Evolutionary conservation across 1,139 yeast species (phyloP).

Genomic region (Geotrichum cucujoidarum): DNA sequence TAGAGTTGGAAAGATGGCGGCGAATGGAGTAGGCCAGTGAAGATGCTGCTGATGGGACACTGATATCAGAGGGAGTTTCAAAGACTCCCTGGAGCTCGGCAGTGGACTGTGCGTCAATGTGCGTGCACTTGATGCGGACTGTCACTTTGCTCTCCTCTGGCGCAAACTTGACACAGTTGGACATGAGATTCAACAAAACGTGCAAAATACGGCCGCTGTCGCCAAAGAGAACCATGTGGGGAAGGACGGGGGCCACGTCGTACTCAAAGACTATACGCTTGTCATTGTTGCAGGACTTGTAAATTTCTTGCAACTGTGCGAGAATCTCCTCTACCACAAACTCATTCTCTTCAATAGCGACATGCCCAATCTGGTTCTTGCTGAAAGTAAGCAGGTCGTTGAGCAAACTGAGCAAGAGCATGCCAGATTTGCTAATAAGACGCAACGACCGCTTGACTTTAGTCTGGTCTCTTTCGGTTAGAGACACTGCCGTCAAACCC

Average conservation of each 20-base stretch:
- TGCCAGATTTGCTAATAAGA: constrained; percentile 83
- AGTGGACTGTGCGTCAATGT: constrained; percentile 45
- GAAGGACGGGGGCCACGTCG: constrained; percentile 46
- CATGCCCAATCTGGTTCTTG: constrained; percentile 79
- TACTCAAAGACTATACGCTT: constrained; percentile 62
- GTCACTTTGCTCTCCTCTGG: constrained; percentile 76
- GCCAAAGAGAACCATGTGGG: constrained; percentile 58
- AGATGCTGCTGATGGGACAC: background rate
- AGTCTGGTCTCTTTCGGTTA: constrained; percentile 68
- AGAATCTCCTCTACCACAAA: constrained; percentile 67
- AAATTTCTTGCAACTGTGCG: constrained; percentile 71
- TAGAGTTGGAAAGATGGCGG: background rate
- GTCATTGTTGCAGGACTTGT: constrained; percentile 69
- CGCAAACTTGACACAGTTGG: constrained; percentile 84
- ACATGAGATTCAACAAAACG: constrained; percentile 79
- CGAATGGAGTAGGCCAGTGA: background rate
- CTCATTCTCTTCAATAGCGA: constrained; percentile 75
- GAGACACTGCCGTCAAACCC: constrained; percentile 92
- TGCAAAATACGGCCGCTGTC: constrained; percentile 85
- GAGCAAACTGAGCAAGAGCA: constrained; percentile 73
- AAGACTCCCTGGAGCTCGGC: background rate
- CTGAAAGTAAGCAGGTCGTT: constrained; percentile 87
- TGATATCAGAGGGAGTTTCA: background rate
- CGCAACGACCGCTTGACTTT: constrained; percentile 66
- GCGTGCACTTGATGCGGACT: constrained; percentile 53